These are phyloP conservation scores for Ampelomyces quisqualis DNA, from an alignment of 2,329 filamentous ascomycete species.

Conservation along the genomic window DNA sequence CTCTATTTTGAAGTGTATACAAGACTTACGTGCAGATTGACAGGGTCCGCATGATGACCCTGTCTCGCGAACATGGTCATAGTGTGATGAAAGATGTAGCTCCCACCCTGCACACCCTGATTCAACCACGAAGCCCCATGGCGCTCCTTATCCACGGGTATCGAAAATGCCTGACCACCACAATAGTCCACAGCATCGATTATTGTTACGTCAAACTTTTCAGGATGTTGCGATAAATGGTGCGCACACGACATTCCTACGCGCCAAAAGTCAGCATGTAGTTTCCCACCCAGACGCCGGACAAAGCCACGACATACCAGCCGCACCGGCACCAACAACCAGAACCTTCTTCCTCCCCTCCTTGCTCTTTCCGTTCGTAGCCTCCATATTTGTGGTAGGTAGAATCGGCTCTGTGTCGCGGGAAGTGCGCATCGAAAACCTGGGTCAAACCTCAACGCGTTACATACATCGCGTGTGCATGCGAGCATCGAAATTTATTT, in stretches of 20 bases:
- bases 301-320: slow-evolving; percentile 37
- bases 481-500: slow-evolving; percentile 10
- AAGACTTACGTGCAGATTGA: slow-evolving; percentile 56
- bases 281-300: no score
- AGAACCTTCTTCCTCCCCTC: slow-evolving; percentile 40
- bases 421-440: slow-evolving; percentile 19
- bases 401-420: slow-evolving; percentile 34
- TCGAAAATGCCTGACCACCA: slow-evolving; percentile 62
- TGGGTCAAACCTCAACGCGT: background rate
- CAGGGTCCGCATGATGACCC: slow-evolving; percentile 57
- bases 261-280: no score
- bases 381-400: slow-evolving; percentile 38
- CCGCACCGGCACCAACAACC: slow-evolving; percentile 45
- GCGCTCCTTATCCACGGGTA: slow-evolving; percentile 56
- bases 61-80: slow-evolving; percentile 64
- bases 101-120: slow-evolving; percentile 64
- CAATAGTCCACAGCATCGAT: slow-evolving; percentile 55
- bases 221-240: slow-evolving; percentile 64
- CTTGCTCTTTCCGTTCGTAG: slow-evolving; percentile 24
- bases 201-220: slow-evolving; percentile 65
- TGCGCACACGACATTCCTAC: slow-evolving; percentile 65
- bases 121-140: slow-evolving; percentile 63
- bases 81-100: slow-evolving; percentile 67
- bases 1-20: background rate
- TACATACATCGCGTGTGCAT: background rate